A percentile compares a stretch with the other conserved stretches of the same genome.
Conservation (phyloP, 2,329 filamentous ascomycete genomes). For the Hypoxylon sp. region DNA sequence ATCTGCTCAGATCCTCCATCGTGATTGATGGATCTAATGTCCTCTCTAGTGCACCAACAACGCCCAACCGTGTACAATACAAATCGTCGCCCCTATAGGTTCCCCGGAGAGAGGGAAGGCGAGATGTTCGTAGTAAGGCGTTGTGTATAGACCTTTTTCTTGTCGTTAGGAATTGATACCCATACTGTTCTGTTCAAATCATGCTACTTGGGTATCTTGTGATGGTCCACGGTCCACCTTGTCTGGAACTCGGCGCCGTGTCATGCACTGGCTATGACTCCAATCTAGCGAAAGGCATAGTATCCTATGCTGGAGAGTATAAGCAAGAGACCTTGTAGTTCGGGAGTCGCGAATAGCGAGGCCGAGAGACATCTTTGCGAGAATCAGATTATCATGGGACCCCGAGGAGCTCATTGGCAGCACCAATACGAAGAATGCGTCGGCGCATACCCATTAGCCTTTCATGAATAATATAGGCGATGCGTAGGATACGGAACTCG, state of each 20-base stretch:
- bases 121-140: slow-evolving; percentile 18
- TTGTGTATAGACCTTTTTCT: neutral
- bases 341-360: neutral
- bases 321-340: neutral
- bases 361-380: neutral
- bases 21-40: neutral
- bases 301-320: neutral
- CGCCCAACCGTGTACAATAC: slow-evolving; percentile 18
- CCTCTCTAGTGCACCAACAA: slow-evolving; percentile 16
- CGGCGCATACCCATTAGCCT: neutral
- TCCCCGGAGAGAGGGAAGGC: slow-evolving; percentile 20
- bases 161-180: slow-evolving; percentile 9
- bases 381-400: neutral
- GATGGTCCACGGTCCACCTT: neutral
- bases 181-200: neutral
- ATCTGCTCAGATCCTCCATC: neutral
- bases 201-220: neutral
- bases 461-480: neutral
- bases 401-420: neutral
- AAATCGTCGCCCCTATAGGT: slow-evolving; percentile 24
- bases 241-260: neutral
- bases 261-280: neutral
- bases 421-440: neutral
- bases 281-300: neutral
- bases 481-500: neutral